Evolutionary conservation across 1,284 basidiomycete genomes (phyloP).

Genomic region (Ceratobasidium sp.): DNA sequence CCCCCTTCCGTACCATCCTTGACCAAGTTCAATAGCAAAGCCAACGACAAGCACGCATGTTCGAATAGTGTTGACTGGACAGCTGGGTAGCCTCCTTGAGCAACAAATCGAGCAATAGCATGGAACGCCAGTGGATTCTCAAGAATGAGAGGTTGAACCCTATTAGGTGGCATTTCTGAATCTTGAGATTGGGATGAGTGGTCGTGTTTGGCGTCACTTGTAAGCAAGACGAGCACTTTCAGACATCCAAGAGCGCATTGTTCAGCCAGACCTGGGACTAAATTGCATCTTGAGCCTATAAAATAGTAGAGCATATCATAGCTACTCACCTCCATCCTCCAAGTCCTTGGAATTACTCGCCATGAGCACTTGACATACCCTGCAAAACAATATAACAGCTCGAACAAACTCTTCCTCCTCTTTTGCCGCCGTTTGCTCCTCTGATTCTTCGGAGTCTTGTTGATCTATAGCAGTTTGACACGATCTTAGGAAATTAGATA

Average conservation of each 20-base stretch:
- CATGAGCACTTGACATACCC: conserved; percentile 51
- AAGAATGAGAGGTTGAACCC: conserved; percentile 57
- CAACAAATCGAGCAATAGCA: conserved; percentile 22
- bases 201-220: conserved; percentile 35
- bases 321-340: conserved; percentile 20
- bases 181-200: conserved; percentile 53
- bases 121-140: conserved; percentile 50
- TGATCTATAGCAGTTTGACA: conserved; percentile 66
- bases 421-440: conserved; percentile 33
- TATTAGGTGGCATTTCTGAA: conserved; percentile 56
- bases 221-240: conserved; percentile 39
- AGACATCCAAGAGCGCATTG: conserved; percentile 20
- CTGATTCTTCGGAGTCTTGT: conserved; percentile 50
- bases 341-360: conserved; percentile 16
- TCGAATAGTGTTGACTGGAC: conserved; percentile 53
- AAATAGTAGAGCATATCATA: neutral
- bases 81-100: neutral
- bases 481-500: conserved; percentile 61
- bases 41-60: conserved; percentile 70
- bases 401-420: conserved; percentile 49
- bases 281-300: neutral
- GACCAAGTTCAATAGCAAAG: conserved; percentile 73
- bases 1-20: conserved; percentile 62
- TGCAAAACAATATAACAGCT: conserved; percentile 58
- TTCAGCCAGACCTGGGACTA: neutral